These are phyloP conservation scores for Cordyceps cicadae DNA, from an alignment of 2,329 filamentous ascomycete genomes.

Conservation along the genomic window DNA sequence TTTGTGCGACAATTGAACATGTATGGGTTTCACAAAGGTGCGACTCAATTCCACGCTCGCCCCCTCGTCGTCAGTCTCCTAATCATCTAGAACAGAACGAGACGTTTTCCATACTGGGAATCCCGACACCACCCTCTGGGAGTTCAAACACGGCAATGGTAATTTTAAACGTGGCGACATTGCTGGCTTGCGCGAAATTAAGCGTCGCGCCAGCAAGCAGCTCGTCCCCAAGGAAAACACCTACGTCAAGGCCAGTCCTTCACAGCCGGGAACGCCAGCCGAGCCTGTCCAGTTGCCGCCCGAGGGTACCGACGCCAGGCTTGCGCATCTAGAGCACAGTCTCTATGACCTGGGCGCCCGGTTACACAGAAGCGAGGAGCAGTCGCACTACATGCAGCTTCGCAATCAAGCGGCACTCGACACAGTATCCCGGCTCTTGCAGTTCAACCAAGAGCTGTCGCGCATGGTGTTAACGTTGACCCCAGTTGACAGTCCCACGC, in stretches of 20 bases:
- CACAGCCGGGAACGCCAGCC: slow-evolving; percentile 76
- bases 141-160: slow-evolving; percentile 96
- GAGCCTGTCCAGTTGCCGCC: slow-evolving; percentile 64
- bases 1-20: slow-evolving; percentile 98
- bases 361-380: slow-evolving; percentile 76
- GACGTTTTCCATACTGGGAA: slow-evolving; percentile 96
- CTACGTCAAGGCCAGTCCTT: slow-evolving; percentile 62
- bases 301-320: slow-evolving; percentile 67
- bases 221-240: slow-evolving; percentile 89
- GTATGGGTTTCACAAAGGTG: slow-evolving; percentile 99
- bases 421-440: slow-evolving; percentile 57
- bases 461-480: slow-evolving; percentile 65
- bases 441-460: slow-evolving; percentile 81
- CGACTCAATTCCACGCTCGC: background rate
- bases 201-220: slow-evolving; percentile 86
- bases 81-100: slow-evolving; percentile 56
- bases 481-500: slow-evolving; percentile 65
- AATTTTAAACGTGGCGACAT: slow-evolving; percentile 95
- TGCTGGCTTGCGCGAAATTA: slow-evolving; percentile 86
- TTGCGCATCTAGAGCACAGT: slow-evolving; percentile 70
- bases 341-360: slow-evolving; percentile 72
- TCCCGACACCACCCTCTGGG: slow-evolving; percentile 90
- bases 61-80: background rate
- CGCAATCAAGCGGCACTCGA: slow-evolving; percentile 80
- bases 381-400: slow-evolving; percentile 65